These are phyloP conservation scores for Plectranthus barbatus DNA, from an alignment of 257 asterid genomes.

Conservation along the genomic window DNA sequence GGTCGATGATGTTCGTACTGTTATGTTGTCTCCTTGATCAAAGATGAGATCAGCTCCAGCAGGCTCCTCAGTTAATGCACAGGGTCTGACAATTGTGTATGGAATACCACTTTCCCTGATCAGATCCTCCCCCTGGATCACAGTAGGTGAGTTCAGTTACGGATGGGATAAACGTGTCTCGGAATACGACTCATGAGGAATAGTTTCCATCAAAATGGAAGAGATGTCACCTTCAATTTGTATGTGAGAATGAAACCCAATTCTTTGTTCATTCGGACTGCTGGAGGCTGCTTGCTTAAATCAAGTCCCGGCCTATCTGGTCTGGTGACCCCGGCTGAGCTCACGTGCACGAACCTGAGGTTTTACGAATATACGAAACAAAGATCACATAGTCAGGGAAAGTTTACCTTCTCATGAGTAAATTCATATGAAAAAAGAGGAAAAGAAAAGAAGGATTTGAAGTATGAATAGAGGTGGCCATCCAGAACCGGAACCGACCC, in stretches of 20 bases:
- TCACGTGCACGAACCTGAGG: constrained; percentile 73
- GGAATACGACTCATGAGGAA: constrained; percentile 28
- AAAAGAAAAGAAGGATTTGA: not conserved
- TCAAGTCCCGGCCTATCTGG: constrained; percentile 98
- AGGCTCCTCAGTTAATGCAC: constrained; percentile 98
- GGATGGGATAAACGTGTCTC: no score
- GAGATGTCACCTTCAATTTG: constrained; percentile 66
- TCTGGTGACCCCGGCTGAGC: constrained; percentile 97
- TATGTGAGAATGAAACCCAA: constrained; percentile 82
- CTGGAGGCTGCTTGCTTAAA: constrained; percentile 97
- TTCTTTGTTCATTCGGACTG: constrained; percentile 92
- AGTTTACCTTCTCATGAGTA: not conserved
- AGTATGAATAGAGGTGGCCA: constrained; percentile 12
- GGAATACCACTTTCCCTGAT: constrained; percentile 88
- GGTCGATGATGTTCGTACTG: constrained; percentile 38
- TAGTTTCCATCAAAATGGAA: constrained; percentile 44
- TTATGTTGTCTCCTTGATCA: constrained; percentile 93
- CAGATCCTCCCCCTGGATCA: constrained; percentile 76
- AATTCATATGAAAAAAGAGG: constrained; percentile 7
- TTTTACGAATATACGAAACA: not conserved
- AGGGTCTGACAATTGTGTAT: constrained; percentile 81
- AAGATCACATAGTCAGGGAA: not conserved
- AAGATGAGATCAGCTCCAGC: constrained; percentile 96
- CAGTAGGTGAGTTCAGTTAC: no score
- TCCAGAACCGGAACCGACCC: no score